Evolutionary conservation across 2,329 filamentous ascomycete genomes (phyloP).

Genomic region (Coniella vitis): DNA sequence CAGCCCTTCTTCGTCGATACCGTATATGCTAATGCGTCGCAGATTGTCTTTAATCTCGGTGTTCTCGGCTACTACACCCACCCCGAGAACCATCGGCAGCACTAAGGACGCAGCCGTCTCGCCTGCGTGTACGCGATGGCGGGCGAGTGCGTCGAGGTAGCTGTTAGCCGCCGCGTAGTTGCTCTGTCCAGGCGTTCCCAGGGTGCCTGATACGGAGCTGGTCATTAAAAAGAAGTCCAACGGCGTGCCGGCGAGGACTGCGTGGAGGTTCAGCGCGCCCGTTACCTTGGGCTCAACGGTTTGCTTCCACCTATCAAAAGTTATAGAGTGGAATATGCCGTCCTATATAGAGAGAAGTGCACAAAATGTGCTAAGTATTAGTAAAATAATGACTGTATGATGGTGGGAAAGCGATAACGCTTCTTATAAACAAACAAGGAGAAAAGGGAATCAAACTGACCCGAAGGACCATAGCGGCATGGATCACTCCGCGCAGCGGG

Average conservation of each 20-base stretch:
- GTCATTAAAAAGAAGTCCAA: slow-evolving; percentile 42
- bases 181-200: slow-evolving; percentile 35
- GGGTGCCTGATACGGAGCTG: slow-evolving; percentile 35
- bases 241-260: neutral
- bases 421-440: no score
- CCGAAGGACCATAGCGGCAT: slow-evolving; percentile 41
- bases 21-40: slow-evolving; percentile 10
- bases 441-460: neutral
- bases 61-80: slow-evolving; percentile 22
- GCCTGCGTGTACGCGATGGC: slow-evolving; percentile 4
- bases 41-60: slow-evolving; percentile 3
- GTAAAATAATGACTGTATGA: no score
- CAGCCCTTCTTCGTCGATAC: slow-evolving; percentile 13
- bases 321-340: slow-evolving; percentile 12
- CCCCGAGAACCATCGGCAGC: slow-evolving; percentile 26
- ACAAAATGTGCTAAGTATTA: no score
- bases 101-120: slow-evolving; percentile 18
- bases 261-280: slow-evolving; percentile 2
- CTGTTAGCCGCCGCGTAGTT: slow-evolving; percentile 39
- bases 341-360: no score
- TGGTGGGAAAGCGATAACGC: no score
- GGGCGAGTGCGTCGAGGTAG: slow-evolving; percentile 19
- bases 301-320: slow-evolving; percentile 9
- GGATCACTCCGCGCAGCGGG: slow-evolving; percentile 31
- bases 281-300: slow-evolving; percentile 14